Base-by-base conservation (phyloP, 306 rosid genomes). In the Calophaca sinica region DNA sequence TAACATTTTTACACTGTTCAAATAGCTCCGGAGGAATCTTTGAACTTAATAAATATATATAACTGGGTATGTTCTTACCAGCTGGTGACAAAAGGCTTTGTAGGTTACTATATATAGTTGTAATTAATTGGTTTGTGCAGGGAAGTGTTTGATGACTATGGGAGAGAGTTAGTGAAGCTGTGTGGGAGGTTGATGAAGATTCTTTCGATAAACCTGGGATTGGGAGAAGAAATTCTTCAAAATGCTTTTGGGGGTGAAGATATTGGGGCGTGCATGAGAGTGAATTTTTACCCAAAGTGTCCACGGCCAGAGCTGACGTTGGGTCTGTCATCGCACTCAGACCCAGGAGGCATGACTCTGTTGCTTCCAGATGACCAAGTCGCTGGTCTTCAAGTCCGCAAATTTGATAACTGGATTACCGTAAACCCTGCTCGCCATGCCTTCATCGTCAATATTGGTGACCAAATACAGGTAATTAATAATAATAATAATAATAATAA, bases 261-360 rank as follows among this genome's bases (percentile, higher is more conserved):
- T 0, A 79, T 88, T 4, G 98, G 98, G 44, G 97, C 97, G 3
- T 91, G 97, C 13, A 53, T 91, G 53, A 88, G 98, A 65, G 96
- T 90, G 29, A 91, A 91, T 70, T 94, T 77, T 45, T 94, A 94
- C 63, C 98, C 98, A 0, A 90, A 81, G 50, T 94, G 98, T 70
- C 98, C 98, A 0, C 81, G 82, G 35, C 97, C 97, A 4, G 97
- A 92, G 9, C 77, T 94, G 4, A 80, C 97, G 1, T 68, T 94
- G 1, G 98, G 98, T 1, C 62, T 94, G 0, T 94, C 98, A 5
- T 85, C 98, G 3, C 98, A 94, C 77, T 94, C 97, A 2, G 98
- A 94, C 71, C 98, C 97, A 0, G 98, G 98, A 0, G 98, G 98
- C 3, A 79, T 94, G 91, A 94, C 98, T 29, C 9, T 91, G 32